A percentile compares a stretch with the other conserved stretches of the same genome.
phyloP scores from a whole-genome alignment of 176 grass and related monocot species.

The Aegilops speltoides region DNA sequence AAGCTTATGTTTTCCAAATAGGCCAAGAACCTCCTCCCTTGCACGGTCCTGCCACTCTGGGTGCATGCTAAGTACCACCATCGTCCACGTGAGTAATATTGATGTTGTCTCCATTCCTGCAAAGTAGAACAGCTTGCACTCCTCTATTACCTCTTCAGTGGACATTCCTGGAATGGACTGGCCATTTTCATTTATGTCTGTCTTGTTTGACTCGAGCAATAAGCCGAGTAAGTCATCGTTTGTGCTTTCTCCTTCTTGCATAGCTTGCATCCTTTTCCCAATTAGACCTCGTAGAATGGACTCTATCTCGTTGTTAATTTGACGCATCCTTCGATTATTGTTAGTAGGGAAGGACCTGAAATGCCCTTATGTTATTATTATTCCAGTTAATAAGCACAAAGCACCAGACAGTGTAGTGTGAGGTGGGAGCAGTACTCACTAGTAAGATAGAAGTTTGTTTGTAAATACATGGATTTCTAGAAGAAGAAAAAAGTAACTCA shows the following conservation, averaged over 20 bases:
- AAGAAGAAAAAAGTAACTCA: neutral
- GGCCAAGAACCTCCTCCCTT: neutral
- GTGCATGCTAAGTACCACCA: neutral
- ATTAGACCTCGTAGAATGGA: neutral
- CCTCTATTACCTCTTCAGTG: neutral
- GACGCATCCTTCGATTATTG: neutral
- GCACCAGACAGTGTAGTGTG: neutral
- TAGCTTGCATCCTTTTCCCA: neutral
- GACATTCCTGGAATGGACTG: neutral
- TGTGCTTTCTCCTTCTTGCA: neutral
- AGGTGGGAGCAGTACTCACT: neutral
- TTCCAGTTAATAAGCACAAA: neutral
- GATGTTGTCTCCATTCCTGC: slow-evolving; percentile 1
- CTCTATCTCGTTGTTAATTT: neutral
- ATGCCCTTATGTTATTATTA: neutral
- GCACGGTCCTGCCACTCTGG: neutral
- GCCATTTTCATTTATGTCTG: neutral
- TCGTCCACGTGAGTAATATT: neutral
- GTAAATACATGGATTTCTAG: neutral
- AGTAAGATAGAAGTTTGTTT: neutral
- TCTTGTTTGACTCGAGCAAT: neutral
- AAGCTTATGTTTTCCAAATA: neutral
- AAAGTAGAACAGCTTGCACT: neutral
- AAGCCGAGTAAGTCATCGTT: neutral
- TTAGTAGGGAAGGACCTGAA: neutral